These are phyloP conservation scores for Nematocida parisii DNA, from an alignment of 371 early-diverging fungal genomes.

Conservation along the genomic window DNA sequence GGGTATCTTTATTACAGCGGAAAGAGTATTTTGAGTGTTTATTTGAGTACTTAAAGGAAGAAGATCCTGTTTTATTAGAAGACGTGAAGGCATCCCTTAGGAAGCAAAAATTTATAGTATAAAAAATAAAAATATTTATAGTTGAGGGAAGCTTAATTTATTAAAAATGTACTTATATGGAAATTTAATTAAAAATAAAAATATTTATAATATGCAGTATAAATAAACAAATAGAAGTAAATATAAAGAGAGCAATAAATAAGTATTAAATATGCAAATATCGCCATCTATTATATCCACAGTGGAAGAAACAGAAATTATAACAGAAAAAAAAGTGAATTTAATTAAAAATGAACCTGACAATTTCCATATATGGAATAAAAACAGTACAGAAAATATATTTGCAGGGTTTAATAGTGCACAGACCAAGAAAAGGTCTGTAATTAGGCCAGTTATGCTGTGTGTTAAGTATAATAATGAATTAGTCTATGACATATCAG, in stretches of 20 bases:
- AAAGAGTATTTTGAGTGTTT: slow-evolving; percentile 46
- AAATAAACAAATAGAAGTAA: slow-evolving; percentile 11
- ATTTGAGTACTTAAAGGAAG: slow-evolving; percentile 25
- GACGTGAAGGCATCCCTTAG: slow-evolving; percentile 20
- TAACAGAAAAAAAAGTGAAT: slow-evolving; percentile 1
- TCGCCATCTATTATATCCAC: slow-evolving; percentile 16
- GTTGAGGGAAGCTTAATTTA: background rate
- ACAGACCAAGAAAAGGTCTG: background rate
- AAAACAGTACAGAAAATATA: slow-evolving; percentile 13
- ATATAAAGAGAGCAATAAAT: background rate
- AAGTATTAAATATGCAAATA: background rate
- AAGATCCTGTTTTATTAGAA: slow-evolving; percentile 7
- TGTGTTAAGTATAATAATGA: slow-evolving; percentile 2
- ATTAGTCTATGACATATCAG: slow-evolving; percentile 10
- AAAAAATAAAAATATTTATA: background rate
- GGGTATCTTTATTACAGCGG: slow-evolving; percentile 16
- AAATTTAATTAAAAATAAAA: background rate
- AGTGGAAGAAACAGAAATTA: background rate
- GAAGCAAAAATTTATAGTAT: slow-evolving; percentile 45
- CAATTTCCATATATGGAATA: background rate
- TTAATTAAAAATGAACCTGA: background rate
- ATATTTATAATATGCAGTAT: background rate
- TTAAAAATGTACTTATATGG: background rate
- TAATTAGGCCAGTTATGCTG: slow-evolving; percentile 40
- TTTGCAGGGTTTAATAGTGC: slow-evolving; percentile 10